Percentiles rank a stretch among this genome's conserved stretches.
phyloP scores from a whole-genome alignment of 306 rosid species.

The Coriaria nepalensis region DNA sequence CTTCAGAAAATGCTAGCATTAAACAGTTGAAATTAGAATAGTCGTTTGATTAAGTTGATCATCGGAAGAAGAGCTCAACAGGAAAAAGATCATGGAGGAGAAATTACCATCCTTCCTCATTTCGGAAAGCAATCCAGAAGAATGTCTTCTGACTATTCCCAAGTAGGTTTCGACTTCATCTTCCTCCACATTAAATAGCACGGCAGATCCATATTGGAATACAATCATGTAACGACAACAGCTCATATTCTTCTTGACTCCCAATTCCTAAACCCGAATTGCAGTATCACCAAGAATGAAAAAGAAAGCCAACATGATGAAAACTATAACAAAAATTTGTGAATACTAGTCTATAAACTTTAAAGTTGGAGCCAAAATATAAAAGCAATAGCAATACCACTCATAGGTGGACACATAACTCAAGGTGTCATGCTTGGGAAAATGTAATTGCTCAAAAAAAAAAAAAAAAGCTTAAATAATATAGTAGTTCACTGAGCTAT shows the following conservation, averaged over 20 bases:
- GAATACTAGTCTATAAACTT: too few relatives aligned
- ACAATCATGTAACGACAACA: conserved; percentile 58
- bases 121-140: conserved; percentile 80
- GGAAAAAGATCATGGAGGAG: neutral
- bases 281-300: conserved; percentile 1
- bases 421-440: too few relatives aligned
- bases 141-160: conserved; percentile 59
- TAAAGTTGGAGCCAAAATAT: too few relatives aligned
- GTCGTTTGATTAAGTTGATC: neutral
- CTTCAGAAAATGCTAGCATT: too few relatives aligned
- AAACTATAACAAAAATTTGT: neutral
- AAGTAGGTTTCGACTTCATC: conserved; percentile 69
- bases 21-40: too few relatives aligned
- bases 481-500: conserved; percentile 8
- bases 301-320: neutral
- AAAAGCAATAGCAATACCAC: too few relatives aligned
- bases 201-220: conserved; percentile 87
- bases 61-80: neutral
- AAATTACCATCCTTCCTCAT: conserved; percentile 78
- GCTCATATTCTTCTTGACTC: conserved; percentile 30
- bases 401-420: too few relatives aligned
- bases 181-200: conserved; percentile 80
- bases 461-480: conserved; percentile 8
- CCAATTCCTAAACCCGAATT: conserved; percentile 33
- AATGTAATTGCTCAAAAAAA: conserved; percentile 1